Conservation (phyloP, 208 protist genomes). For the Leishmania lainsoni region DNA sequence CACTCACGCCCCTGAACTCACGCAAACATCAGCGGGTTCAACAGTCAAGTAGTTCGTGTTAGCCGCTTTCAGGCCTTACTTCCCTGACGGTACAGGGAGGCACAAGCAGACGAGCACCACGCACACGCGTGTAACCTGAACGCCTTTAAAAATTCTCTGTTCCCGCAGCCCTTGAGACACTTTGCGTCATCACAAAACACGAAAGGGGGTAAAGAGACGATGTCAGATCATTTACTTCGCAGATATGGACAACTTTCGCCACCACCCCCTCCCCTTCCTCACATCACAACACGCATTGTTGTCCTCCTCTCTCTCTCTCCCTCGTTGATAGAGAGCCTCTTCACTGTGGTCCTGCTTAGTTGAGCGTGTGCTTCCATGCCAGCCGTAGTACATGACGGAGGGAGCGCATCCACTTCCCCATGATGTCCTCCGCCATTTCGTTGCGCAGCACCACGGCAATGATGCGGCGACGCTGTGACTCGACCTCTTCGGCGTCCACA, state of each 20-base stretch:
- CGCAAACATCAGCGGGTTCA: not conserved
- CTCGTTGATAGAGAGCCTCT: not conserved
- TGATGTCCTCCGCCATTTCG: slow-evolving; percentile 84
- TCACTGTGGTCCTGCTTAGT: slow-evolving; percentile 11
- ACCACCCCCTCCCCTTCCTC: not conserved
- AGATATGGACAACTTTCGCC: not conserved
- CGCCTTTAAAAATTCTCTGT: not conserved
- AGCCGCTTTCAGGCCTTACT: not conserved
- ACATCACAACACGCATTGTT: not conserved
- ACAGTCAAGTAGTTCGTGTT: not conserved
- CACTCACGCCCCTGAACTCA: not conserved
- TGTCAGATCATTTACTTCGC: not conserved
- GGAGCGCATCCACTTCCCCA: slow-evolving; percentile 90
- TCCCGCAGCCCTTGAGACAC: not conserved
- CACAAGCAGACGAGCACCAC: slow-evolving; percentile 4
- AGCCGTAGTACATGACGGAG: slow-evolving; percentile 81
- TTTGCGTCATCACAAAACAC: not conserved
- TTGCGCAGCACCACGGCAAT: slow-evolving; percentile 80
- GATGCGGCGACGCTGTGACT: slow-evolving; percentile 61
- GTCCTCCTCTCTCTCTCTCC: not conserved
- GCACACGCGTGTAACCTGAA: slow-evolving; percentile 6
- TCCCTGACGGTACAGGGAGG: not conserved
- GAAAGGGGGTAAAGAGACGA: not conserved
- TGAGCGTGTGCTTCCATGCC: slow-evolving; percentile 65
- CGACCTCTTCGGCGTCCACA: slow-evolving; percentile 54